Percentiles rank a stretch among this genome's conserved stretches.
Conservation (phyloP, 2,329 filamentous ascomycete genomes). For the Plectosphaerella sp. region DNA sequence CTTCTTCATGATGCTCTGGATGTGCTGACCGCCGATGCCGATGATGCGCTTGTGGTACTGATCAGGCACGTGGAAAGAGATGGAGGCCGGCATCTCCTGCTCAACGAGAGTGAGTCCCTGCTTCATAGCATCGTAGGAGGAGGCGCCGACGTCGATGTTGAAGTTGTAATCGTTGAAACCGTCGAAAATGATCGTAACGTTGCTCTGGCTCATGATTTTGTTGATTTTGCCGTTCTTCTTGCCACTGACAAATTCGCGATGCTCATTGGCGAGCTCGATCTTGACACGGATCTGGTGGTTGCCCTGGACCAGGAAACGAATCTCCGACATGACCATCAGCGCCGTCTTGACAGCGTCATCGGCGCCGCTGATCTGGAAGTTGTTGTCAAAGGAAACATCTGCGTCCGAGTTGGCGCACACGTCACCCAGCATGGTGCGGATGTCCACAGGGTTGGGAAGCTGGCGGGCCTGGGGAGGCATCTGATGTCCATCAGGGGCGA, state of each 20-base stretch:
- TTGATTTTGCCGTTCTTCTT: conserved; percentile 99
- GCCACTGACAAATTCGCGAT: conserved; percentile 98
- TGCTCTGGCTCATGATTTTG: conserved; percentile 99
- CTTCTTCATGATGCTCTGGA: conserved; percentile 99
- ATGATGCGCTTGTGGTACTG: conserved; percentile 99
- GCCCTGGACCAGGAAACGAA: conserved; percentile 80
- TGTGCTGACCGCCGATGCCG: conserved; percentile 95
- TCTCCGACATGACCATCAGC: conserved; percentile 88
- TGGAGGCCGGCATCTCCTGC: conserved; percentile 98
- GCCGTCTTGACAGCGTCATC: conserved; percentile 95
- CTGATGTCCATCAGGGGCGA: conserved; percentile 10
- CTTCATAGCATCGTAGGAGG: conserved; percentile 90
- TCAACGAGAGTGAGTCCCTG: conserved; percentile 89
- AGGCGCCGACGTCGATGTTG: conserved; percentile 95
- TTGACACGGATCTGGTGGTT: conserved; percentile 95
- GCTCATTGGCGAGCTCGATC: conserved; percentile 97
- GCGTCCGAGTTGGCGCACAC: conserved; percentile 96
- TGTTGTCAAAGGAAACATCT: conserved; percentile 91
- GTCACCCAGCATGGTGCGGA: conserved; percentile 87
- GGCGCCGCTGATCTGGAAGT: conserved; percentile 90
- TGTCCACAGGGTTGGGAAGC: conserved; percentile 63
- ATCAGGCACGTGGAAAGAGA: conserved; percentile 97
- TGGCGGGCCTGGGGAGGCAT: conserved; percentile 53
- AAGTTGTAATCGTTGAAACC: conserved; percentile 99
- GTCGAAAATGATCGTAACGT: conserved; percentile 98